A percentile compares a stretch with the other conserved stretches of the same genome.
Conservation (phyloP, 805 yeast genomes). For the Candida quercuum region DNA sequence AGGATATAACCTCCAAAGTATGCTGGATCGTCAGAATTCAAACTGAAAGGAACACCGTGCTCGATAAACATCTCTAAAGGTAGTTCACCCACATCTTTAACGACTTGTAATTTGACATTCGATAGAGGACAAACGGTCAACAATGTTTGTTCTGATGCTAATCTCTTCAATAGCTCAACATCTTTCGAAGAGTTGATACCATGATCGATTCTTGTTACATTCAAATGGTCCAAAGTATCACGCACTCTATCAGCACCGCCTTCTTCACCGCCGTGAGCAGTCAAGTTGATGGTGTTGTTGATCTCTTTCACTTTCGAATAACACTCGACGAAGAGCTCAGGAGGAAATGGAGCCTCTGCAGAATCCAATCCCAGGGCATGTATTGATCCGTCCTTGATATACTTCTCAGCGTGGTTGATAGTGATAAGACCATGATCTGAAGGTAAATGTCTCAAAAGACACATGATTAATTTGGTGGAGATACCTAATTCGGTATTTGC, state of each 20-base stretch:
- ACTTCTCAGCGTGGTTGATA: constrained; percentile 45
- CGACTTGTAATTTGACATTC: constrained; percentile 71
- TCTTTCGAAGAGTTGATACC: constrained; percentile 65
- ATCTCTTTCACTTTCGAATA: constrained; percentile 42
- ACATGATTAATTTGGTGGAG: constrained; percentile 72
- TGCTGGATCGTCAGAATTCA: constrained; percentile 78
- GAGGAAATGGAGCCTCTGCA: constrained; percentile 74
- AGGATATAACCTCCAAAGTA: constrained; percentile 82
- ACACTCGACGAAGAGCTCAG: constrained; percentile 61
- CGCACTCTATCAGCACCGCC: constrained; percentile 69
- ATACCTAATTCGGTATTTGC: constrained; percentile 59
- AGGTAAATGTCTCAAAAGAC: constrained; percentile 73
- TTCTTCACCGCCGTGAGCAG: constrained; percentile 91
- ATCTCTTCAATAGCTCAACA: constrained; percentile 45
- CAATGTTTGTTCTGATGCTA: constrained; percentile 51
- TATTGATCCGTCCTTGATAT: constrained; percentile 51
- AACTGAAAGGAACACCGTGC: constrained; percentile 60
- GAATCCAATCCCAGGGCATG: constrained; percentile 83
- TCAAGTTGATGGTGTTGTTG: constrained; percentile 52
- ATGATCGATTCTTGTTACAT: constrained; percentile 73
- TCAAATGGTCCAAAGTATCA: constrained; percentile 51
- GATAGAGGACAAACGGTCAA: constrained; percentile 75
- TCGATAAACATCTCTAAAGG: constrained; percentile 62
- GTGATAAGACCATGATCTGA: constrained; percentile 52
- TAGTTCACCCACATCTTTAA: constrained; percentile 56